Conservation (phyloP, 345 rosid genomes). For the Eutrema japonicum region DNA sequence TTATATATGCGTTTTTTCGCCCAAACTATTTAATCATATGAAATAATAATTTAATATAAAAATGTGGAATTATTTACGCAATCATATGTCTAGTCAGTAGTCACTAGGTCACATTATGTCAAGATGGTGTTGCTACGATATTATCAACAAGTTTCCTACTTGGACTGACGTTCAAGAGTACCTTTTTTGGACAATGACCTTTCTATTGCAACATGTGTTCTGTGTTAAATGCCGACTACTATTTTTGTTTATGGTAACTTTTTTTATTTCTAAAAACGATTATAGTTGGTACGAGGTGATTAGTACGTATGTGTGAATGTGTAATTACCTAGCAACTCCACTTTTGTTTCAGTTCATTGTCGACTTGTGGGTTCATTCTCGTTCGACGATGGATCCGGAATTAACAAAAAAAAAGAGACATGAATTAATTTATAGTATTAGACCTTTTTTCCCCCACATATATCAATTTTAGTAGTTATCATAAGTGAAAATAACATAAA, state of each 20-base stretch:
- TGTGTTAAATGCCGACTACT: constrained; percentile 18
- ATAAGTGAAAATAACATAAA: too few species aligned
- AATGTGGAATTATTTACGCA: constrained; percentile 18
- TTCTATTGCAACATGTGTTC: constrained; percentile 18
- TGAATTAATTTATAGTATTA: too few species aligned
- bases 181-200: constrained; percentile 20
- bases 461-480: too few species aligned
- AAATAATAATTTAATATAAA: neutral
- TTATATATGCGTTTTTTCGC: neutral
- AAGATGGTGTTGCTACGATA: constrained; percentile 19
- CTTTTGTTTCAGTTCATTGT: neutral
- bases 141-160: constrained; percentile 12
- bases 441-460: neutral
- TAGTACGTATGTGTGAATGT: neutral
- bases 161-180: constrained; percentile 22
- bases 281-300: constrained; percentile 18
- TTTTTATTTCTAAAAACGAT: neutral
- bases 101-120: constrained; percentile 40
- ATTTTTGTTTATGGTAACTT: neutral
- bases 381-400: neutral
- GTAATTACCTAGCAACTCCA: neutral
- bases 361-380: neutral
- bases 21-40: constrained; percentile 16
- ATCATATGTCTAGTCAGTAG: constrained; percentile 35
- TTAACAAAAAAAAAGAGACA: too few species aligned